Base-by-base conservation (phyloP, 2,329 filamentous ascomycete species). In the Geosmithia flava region DNA sequence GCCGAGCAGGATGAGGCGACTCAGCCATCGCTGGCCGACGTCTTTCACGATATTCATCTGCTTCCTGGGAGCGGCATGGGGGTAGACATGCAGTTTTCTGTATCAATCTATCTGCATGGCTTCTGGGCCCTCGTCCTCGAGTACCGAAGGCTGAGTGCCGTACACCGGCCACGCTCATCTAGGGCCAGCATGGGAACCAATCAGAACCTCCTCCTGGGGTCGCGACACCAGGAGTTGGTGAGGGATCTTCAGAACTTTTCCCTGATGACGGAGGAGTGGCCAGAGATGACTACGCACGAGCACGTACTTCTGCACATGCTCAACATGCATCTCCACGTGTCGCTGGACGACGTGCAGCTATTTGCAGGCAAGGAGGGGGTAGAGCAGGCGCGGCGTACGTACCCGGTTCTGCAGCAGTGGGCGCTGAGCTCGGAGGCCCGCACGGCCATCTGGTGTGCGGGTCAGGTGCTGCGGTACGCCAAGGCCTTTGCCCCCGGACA, bases 301-400 rank as follows among this genome's bases (percentile, higher is more conserved):
- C 64, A 63, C 4, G 55, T 76, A 16, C 58, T 76, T n/a, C 56
- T 75, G 8, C 68, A 75, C 54, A 65, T 83, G 1, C 66, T 83
- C 11, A 65, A 80, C 49, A 75, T 85, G 69, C 76, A 83, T 55
- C 66, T 85, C 4, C 75, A 85, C 58, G 72, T 81, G 42, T 78
- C 78, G 0, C 64, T 84, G 2, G 75, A 82, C 53, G 80, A 85
- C 49, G 65, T 85, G 16, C 80, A 85, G 55, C 69, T 81, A 3
- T 84, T 85, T 53, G 77, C 79, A 0, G 82, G 82, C 5, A 80
- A 82, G 42, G 80, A 82, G 53, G 81, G 79, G 20, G 75, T 81
- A 51, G 80, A 83, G 33, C 78, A 84, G 57, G 81, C 81, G 3
- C 70, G 76, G 3, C 64, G 72, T 7, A 70, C 80, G 15, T 81